Base-by-base conservation (phyloP, 768 basidiomycete species). In the Cubamyces lactineus region DNA sequence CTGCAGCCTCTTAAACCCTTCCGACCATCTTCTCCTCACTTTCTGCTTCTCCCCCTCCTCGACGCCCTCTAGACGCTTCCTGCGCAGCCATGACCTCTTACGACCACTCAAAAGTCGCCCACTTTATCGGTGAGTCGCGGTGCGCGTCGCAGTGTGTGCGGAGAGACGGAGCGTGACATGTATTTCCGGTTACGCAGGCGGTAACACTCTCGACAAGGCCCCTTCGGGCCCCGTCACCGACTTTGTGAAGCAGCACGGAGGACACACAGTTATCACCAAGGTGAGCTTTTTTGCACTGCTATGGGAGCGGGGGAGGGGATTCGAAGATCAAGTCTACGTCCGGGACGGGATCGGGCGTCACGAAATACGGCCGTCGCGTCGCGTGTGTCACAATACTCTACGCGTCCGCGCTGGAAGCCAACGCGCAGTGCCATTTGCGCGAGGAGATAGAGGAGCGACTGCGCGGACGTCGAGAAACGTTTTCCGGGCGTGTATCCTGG, bases 201-300 rank as follows among this genome's bases (percentile, higher is more conserved):
- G 94, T 64, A 98, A 98, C 78, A 86, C 92, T 30, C 73, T 99
- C 64, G 92, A 95, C 62, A 88, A 84, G 63, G 96, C 96, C 30
- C 79, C 89, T 26, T 80, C 88, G 26, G 85, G 92, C 56, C 84
- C 82, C 63, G 87, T 99, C 43, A 82, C 86, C 65, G 95, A 98
- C 78, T 99, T 96, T 76, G 96, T 98, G 39, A 88, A 90, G 72
- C 78, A 79, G 51, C 81, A 96, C 73, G 95, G 96, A 11, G 97
- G 97, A 60, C 97, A 99, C 76, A 96, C 97, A 19, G 96, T 98
- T 63, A 98, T 99, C 77, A 97, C 94, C 61, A 98, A 98, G 81
- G 97, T 96, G 69, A 64, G 65, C 53, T 50, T 45, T 42, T 46
- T 42, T 48, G 39, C 19, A 7, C 6, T 12, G 46, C 13, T 47